These are phyloP conservation scores for Lycium ferocissimum DNA, from an alignment of 257 asterid species.

Conservation along the genomic window DNA sequence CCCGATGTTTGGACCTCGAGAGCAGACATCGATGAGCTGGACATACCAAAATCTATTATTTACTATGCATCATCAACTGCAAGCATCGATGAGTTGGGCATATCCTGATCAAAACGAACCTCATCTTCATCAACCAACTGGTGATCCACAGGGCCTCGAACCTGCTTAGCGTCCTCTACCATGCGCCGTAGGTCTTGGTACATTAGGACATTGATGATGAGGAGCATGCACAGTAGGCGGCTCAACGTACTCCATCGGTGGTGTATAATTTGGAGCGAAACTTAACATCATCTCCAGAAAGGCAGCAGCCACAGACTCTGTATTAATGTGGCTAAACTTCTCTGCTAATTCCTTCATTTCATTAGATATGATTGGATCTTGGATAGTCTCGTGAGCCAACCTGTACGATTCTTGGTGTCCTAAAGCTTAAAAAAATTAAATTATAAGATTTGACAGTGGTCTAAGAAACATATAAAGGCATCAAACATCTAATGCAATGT, in stretches of 20 bases:
- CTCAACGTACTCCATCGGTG: not conserved
- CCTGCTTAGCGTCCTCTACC: not conserved
- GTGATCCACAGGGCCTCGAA: not conserved
- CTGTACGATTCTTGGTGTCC: no score
- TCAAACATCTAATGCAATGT: not conserved
- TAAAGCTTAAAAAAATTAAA: no score
- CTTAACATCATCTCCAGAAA: not conserved
- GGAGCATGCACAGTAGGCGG: not conserved
- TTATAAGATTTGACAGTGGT: not conserved
- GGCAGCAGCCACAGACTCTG: not conserved
- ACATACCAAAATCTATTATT: no score
- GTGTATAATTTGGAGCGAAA: not conserved
- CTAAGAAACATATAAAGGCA: not conserved
- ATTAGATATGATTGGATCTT: not conserved
- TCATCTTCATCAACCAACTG: no score
- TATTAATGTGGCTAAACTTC: not conserved
- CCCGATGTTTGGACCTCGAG: no score
- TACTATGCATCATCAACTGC: no score
- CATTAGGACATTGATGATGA: not conserved
- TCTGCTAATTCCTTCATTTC: not conserved
- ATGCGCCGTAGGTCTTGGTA: not conserved
- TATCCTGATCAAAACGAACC: no score
- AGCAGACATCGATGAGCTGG: no score
- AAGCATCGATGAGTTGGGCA: no score
- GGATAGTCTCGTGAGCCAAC: no score